Evolutionary conservation across 2,329 filamentous ascomycete species (phyloP).

Genomic region (Golovinomyces cichoracearum): DNA sequence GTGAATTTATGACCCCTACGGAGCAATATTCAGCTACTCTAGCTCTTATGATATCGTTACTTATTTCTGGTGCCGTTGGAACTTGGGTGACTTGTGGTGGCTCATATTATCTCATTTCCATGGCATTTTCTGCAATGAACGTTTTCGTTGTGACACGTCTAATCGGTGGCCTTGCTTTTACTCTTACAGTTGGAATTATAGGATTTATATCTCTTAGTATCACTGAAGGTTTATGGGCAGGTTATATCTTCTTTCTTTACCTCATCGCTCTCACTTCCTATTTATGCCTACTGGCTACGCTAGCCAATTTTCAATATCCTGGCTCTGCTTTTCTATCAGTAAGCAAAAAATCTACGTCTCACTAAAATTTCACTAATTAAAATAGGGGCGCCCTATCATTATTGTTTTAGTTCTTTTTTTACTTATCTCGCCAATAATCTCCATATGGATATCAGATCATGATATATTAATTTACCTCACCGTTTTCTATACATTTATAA

Average conservation of each 20-base stretch:
- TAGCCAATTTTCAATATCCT: constrained; percentile 6
- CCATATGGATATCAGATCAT: constrained; percentile 3
- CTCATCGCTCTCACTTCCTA: constrained; percentile 5
- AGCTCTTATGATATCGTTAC: constrained; percentile 5
- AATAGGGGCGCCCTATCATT: constrained; percentile 4
- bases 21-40: constrained; percentile 5
- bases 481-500: constrained; percentile 5
- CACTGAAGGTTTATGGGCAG: constrained; percentile 2
- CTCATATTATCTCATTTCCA: constrained; percentile 6
- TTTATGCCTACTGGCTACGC: constrained; percentile 4
- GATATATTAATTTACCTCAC: constrained; percentile 5
- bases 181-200: constrained; percentile 3
- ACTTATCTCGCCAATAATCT: constrained; percentile 5
- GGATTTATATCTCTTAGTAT: constrained; percentile 2
- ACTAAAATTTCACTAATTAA: not conserved
- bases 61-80: constrained; percentile 6
- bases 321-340: constrained; percentile 6
- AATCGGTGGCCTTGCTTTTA: constrained; percentile 5
- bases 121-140: constrained; percentile 7
- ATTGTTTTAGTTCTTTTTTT: constrained; percentile 5
- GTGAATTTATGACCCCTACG: constrained; percentile 2
- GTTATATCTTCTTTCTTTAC: constrained; percentile 5
- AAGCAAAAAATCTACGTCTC: not conserved
- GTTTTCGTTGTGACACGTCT: constrained; percentile 5
- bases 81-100: constrained; percentile 7